phyloP scores from a whole-genome alignment of 2,329 filamentous ascomycete genomes.

The Colletotrichum somersetense region DNA sequence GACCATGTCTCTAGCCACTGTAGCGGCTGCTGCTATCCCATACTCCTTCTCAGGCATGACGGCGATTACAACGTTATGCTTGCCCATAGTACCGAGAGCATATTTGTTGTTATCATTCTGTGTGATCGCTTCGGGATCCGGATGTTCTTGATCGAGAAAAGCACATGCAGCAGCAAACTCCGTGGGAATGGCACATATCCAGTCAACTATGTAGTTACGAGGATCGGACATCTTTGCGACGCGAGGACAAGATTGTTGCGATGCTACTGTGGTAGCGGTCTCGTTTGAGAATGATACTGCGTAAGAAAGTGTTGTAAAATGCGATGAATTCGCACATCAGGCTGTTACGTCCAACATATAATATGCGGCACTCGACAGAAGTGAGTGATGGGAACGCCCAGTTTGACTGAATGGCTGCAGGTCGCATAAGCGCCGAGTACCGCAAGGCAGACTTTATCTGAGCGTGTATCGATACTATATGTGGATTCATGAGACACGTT shows the following conservation, averaged over 20 bases:
- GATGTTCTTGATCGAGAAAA: conserved; percentile 3
- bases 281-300: background rate
- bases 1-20: conserved; percentile 12
- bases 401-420: background rate
- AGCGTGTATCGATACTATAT: background rate
- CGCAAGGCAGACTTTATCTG: conserved; percentile 8
- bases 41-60: conserved; percentile 46
- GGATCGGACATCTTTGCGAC: background rate
- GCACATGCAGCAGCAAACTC: conserved; percentile 7
- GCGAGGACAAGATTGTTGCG: background rate
- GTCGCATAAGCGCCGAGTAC: background rate
- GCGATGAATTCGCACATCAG: background rate
- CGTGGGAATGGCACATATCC: conserved; percentile 5
- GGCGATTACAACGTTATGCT: conserved; percentile 53
- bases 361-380: background rate
- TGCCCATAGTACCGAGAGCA: conserved; percentile 48
- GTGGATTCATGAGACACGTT: no score
- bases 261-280: background rate
- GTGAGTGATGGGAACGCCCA: background rate
- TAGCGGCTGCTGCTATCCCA: conserved; percentile 46
- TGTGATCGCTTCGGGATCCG: background rate
- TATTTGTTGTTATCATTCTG: conserved; percentile 44
- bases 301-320: background rate
- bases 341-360: background rate
- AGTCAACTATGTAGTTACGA: background rate